Percentiles rank a stretch among this genome's conserved stretches.
Evolutionary conservation across 106 monocot genomes (phyloP).

Genomic region (Triglochin maritima): DNA sequence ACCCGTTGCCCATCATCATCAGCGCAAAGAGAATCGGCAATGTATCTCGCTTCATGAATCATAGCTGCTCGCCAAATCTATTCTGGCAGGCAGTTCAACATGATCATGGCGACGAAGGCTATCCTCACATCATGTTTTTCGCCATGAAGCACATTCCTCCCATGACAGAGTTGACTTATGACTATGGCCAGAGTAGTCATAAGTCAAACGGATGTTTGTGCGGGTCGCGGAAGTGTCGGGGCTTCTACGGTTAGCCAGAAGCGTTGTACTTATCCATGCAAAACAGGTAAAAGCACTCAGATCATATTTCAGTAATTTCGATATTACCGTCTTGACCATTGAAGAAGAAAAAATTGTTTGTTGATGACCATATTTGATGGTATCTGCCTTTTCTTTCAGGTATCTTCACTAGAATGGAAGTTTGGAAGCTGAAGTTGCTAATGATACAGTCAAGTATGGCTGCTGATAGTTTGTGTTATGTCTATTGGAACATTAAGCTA

Average conservation of each 20-base stretch:
- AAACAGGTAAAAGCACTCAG: no score
- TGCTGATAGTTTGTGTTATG: no score
- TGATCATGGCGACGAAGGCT: conserved; percentile 55
- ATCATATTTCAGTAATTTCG: no score
- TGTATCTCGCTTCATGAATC: conserved; percentile 78
- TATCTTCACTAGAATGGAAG: no score
- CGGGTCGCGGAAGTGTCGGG: conserved; percentile 62
- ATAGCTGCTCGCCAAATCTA: conserved; percentile 74
- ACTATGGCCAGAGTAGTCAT: conserved; percentile 45
- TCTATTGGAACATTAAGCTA: no score
- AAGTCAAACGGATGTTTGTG: conserved; percentile 59
- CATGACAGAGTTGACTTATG: conserved; percentile 70
- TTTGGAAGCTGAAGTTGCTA: no score
- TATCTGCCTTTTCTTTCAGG: no score
- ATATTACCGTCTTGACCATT: no score
- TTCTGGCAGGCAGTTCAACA: conserved; percentile 73
- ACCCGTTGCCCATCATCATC: conserved; percentile 39
- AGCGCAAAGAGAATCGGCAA: conserved; percentile 64
- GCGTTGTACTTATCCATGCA: no score
- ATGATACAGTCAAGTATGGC: no score
- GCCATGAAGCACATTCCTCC: conserved; percentile 79
- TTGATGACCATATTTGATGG: no score
- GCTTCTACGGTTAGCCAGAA: conserved; percentile 28
- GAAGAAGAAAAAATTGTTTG: no score
- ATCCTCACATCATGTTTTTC: conserved; percentile 80